Evolutionary conservation across 768 basidiomycete genomes (phyloP), one percentile per base, ranked within the genome.

Genomic region (Termitomyces bulborhizus): DNA sequence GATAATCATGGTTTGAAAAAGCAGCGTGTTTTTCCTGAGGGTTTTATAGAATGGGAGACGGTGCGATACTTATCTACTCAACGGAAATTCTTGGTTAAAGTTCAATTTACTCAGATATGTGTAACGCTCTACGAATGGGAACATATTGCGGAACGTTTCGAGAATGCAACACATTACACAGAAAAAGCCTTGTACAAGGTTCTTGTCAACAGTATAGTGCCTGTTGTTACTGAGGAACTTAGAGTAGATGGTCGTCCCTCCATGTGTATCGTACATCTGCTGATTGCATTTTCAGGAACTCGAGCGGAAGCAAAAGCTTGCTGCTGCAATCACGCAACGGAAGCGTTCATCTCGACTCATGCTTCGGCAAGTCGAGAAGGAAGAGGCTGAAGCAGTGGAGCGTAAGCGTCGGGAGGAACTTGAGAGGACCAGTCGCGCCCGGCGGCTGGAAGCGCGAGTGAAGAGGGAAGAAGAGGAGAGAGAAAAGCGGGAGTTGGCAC

Each of bases 301-400:
- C 31, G 81, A 86, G 63, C 77, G 74, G 36, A 83, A 84, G 65
- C 76, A 77, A 24, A 80, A 76, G 13, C 57, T 88, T 49, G 87
- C 90, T 58, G 86, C 89, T 59, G 88, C 90, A 1, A 71, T 94
- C 12, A 80, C 83, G 26, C 88, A 90, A 57, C 84, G 94, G 56
- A 97, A 98, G 68, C 86, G 94, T 24, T 96, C 93, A 0, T 91
- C 91, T 16, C 88, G 95, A 32, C 84, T 97, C 55, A 89, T 91
- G 3, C 71, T 85, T 39, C 86, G 83, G 61, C 93, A 96, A 67
- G 81, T 73, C 36, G 91, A 90, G 68, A 83, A 82, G 60, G 88
- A 93, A 67, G 83, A 88, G 58, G 84, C 85, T 21, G 75, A 81
- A 36, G 68, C 81, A 26, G 77, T 80, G 7, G 81, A 82, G n/a